Evolutionary conservation across 306 rosid genomes (phyloP), one percentile per base, ranked within the genome.

Genomic region (Cicer yamashitae): DNA sequence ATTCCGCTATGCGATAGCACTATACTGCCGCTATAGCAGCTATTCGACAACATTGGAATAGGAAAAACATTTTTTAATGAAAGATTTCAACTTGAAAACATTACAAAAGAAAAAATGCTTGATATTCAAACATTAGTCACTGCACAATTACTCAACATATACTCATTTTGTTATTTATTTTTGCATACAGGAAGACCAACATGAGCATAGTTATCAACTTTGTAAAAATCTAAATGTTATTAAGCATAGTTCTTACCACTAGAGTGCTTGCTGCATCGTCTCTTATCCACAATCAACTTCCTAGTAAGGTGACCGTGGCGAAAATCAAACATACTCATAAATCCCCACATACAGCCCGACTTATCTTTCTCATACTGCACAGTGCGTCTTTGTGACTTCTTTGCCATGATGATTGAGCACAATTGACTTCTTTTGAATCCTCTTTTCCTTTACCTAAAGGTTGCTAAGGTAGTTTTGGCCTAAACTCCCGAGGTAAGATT

Each of bases 311-410:
- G 96, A 51, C 97, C 96, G 17, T 87, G 93, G 83, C 99, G 97
- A 77, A 96, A 92, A 86, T 96, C 98, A 71, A 96, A 84, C 72
- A 96, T 89, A 70, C 92, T 90, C 43, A 96, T 96, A 77, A 96
- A 89, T n/a, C 99, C 96, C 98, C 96, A 92, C 93, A 96, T 96
- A 71, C 99, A 96, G 51, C 99, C 98, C 2, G 89, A 87, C 66
- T 92, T 96, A 87, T 92, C 96, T 86, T 84, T 92, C 86, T 89
- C 97, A 81, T 84, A 88, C 74, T 87, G 89, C 65, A 88, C 75
- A 43, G 84, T 5, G 67, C 91, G 92, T 79, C 88, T 96, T 68
- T 87, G 89, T 38, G 99, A 90, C 74, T 82, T 87, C 86, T 91
- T 96, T 51, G 92, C 90, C 99, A 93, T 93, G 13, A 57, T 30